A percentile compares a stretch with the other conserved stretches of the same genome.
These are phyloP conservation scores for Penicillium robsamsonii DNA, from an alignment of 495 filamentous ascomycete genomes.

Conservation along the genomic window DNA sequence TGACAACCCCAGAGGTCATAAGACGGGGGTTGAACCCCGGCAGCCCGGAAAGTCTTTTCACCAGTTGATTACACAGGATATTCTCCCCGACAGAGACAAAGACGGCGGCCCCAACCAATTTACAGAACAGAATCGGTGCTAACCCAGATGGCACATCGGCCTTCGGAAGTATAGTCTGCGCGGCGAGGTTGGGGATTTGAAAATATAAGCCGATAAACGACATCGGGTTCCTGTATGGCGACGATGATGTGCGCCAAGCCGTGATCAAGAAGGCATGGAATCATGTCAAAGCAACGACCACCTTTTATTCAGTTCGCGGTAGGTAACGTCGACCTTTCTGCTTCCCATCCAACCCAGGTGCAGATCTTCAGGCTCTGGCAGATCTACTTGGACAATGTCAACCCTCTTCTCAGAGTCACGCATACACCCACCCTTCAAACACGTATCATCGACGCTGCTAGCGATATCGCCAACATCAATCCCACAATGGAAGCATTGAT, in stretches of 20 bases:
- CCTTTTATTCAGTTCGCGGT: conserved; percentile 18
- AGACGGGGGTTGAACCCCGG: background rate
- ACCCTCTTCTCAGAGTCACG: conserved; percentile 49
- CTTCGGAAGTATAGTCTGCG: background rate
- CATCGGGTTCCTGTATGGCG: background rate
- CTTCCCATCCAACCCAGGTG: conserved; percentile 19
- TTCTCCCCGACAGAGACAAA: background rate
- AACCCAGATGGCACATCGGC: background rate
- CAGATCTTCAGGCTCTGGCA: conserved; percentile 45
- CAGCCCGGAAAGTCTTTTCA: background rate
- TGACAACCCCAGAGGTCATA: background rate
- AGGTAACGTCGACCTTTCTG: background rate
- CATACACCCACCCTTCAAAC: conserved; percentile 47
- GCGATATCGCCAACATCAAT: conserved; percentile 31
- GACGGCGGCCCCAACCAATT: background rate
- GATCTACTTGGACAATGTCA: conserved; percentile 45
- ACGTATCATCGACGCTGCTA: conserved; percentile 27
- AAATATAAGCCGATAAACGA: background rate
- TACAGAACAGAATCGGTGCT: background rate
- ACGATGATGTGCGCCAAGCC: background rate
- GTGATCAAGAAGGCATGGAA: background rate
- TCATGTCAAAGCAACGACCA: background rate
- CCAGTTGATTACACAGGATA: background rate
- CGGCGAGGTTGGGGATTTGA: background rate
- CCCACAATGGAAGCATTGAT: conserved; percentile 59